phyloP scores from a whole-genome alignment of 768 basidiomycete species.

The Asterophora lycoperdoides region DNA sequence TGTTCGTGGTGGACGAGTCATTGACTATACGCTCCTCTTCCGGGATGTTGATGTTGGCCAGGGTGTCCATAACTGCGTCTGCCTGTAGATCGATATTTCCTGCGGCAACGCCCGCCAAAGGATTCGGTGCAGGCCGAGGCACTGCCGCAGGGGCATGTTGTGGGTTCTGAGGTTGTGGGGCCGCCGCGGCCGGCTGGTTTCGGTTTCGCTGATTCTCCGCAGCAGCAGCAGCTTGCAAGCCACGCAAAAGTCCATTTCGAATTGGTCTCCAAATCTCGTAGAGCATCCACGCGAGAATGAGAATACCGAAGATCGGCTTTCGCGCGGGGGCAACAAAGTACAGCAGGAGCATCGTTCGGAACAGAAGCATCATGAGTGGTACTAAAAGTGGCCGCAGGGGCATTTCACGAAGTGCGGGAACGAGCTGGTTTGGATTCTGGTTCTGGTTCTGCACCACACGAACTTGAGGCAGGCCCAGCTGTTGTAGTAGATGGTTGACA shows the following conservation, averaged over 20 bases:
- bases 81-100: conserved; percentile 29
- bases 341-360: conserved; percentile 64
- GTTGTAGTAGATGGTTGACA: conserved; percentile 58
- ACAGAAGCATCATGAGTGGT: conserved; percentile 62
- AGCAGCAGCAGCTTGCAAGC: conserved; percentile 31
- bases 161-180: conserved; percentile 6
- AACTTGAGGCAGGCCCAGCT: conserved; percentile 56
- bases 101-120: conserved; percentile 13
- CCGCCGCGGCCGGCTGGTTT: conserved; percentile 12
- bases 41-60: conserved; percentile 56
- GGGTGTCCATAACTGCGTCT: conserved; percentile 37
- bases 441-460: conserved; percentile 33
- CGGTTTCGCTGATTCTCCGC: conserved; percentile 24
- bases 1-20: conserved; percentile 22
- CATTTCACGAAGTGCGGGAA: conserved; percentile 48
- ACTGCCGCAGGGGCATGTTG: conserved; percentile 15
- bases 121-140: conserved; percentile 17
- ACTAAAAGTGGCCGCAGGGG: conserved; percentile 63
- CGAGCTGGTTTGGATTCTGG: conserved; percentile 29
- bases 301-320: conserved; percentile 63
- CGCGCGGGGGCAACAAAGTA: conserved; percentile 76
- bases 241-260: conserved; percentile 39
- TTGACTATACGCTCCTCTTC: conserved; percentile 50
- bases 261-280: conserved; percentile 77
- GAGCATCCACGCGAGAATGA: conserved; percentile 65